Percentiles rank a stretch among this genome's conserved stretches.
Conservation (phyloP, 2,329 filamentous ascomycete genomes). For the Delphinella strobiligena region DNA sequence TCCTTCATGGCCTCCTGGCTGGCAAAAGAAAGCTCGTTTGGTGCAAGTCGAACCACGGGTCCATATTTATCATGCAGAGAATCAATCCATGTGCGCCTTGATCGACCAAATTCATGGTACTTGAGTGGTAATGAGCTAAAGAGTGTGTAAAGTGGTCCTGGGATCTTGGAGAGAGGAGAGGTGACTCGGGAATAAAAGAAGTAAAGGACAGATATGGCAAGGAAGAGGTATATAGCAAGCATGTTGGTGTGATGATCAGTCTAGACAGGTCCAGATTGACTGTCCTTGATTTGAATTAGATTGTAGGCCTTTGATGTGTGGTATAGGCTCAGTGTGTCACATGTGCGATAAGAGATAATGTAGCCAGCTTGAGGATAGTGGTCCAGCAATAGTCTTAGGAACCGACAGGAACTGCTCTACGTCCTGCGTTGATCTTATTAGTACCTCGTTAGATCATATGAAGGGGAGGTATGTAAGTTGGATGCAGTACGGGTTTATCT, state of each 20-base stretch:
- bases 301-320: too few species aligned
- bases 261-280: not conserved
- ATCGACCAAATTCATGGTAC: slow-evolving; percentile 23
- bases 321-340: too few species aligned
- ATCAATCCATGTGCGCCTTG: slow-evolving; percentile 27
- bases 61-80: slow-evolving; percentile 22
- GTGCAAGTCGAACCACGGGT: slow-evolving; percentile 17
- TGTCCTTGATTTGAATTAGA: too few species aligned
- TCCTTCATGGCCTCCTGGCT: slow-evolving; percentile 17
- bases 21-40: slow-evolving; percentile 18
- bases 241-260: slow-evolving; percentile 1
- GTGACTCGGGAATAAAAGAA: slow-evolving; percentile 6
- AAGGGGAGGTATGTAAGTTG: too few species aligned
- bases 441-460: too few species aligned
- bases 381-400: too few species aligned
- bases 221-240: slow-evolving; percentile 3
- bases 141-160: slow-evolving; percentile 17
- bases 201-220: not conserved
- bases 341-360: too few species aligned
- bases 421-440: too few species aligned
- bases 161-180: slow-evolving; percentile 16
- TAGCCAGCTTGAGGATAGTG: too few species aligned
- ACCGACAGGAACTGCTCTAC: too few species aligned
- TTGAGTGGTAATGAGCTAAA: slow-evolving; percentile 22
- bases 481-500: too few species aligned